Percentiles rank a stretch among this genome's conserved stretches.
These are phyloP conservation scores for Tulasnella sp. DNA, from an alignment of 768 basidiomycete genomes.

Conservation along the genomic window DNA sequence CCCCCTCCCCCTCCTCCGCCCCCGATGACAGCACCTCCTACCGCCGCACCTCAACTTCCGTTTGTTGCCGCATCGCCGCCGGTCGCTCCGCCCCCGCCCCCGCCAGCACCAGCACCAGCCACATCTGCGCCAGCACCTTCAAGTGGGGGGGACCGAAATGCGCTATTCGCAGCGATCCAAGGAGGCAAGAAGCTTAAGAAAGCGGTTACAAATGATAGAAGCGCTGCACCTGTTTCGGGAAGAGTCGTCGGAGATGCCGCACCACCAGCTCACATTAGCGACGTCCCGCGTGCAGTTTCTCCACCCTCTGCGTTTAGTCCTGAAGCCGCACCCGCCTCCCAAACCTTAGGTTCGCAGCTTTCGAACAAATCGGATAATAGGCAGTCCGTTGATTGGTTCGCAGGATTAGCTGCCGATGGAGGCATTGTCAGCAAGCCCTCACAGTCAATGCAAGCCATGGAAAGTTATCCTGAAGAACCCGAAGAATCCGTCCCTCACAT, in stretches of 20 bases:
- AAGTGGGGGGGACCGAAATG: conserved; percentile 40
- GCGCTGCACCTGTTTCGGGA: conserved; percentile 59
- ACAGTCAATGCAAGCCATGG: conserved; percentile 36
- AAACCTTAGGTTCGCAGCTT: neutral
- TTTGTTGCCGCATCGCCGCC: conserved; percentile 27
- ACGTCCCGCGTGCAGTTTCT: conserved; percentile 35
- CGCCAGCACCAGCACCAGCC: conserved; percentile 28
- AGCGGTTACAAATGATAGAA: conserved; percentile 76
- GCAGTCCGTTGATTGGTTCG: conserved; percentile 89
- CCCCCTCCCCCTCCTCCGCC: conserved; percentile 29
- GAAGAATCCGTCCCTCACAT: conserved; percentile 20
- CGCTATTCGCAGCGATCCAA: conserved; percentile 73
- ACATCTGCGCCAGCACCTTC: conserved; percentile 32
- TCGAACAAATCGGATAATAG: conserved; percentile 40
- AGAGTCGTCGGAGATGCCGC: conserved; percentile 67
- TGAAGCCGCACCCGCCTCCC: conserved; percentile 22
- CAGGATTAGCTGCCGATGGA: conserved; percentile 69
- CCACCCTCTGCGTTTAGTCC: conserved; percentile 35
- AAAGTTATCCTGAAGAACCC: conserved; percentile 50
- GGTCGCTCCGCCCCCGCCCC: conserved; percentile 31
- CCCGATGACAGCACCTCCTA: conserved; percentile 28
- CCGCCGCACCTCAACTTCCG: conserved; percentile 29
- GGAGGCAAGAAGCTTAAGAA: conserved; percentile 62
- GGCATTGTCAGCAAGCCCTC: conserved; percentile 15
- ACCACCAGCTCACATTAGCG: conserved; percentile 61